Evolutionary conservation across 768 basidiomycete genomes (phyloP).

Genomic region (Phaeotremella skinneri): DNA sequence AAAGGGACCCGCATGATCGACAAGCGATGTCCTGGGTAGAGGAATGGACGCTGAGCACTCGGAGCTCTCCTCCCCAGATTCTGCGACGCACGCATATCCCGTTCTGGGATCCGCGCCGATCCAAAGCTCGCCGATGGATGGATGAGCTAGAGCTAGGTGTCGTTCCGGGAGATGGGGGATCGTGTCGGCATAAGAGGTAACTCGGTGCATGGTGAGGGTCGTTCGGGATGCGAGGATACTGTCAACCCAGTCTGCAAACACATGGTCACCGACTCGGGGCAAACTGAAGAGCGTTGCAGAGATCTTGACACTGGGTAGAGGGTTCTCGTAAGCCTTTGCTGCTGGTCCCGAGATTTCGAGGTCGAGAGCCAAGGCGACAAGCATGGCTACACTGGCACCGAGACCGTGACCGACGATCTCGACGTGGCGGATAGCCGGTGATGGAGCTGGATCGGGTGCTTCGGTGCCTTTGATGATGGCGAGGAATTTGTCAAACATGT

Average conservation of each 20-base stretch:
- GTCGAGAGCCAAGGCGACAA: conserved; percentile 34
- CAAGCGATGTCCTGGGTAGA: conserved; percentile 28
- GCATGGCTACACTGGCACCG: conserved; percentile 33
- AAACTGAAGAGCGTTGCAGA: conserved; percentile 31
- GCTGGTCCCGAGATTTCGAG: conserved; percentile 23
- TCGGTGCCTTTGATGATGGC: conserved; percentile 1
- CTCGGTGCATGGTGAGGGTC: conserved; percentile 23
- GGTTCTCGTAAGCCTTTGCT: conserved; percentile 11
- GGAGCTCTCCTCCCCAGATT: conserved; percentile 16
- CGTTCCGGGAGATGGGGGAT: conserved; percentile 40
- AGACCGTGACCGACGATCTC: conserved; percentile 45
- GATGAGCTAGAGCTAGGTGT: conserved; percentile 34
- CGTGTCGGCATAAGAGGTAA: conserved; percentile 42
- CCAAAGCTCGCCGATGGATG: conserved; percentile 39
- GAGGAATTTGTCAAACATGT: conserved; percentile 4
- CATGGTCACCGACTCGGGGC: conserved; percentile 38
- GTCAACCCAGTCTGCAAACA: conserved; percentile 36
- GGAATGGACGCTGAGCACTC: conserved; percentile 21
- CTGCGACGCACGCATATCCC: conserved; percentile 29
- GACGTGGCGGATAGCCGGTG: conserved; percentile 25
- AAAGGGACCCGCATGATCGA: conserved; percentile 44
- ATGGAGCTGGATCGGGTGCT: background rate
- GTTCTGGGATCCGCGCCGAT: conserved; percentile 52
- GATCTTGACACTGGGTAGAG: conserved; percentile 25
- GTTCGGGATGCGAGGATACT: conserved; percentile 6